phyloP scores from a whole-genome alignment of 31 red algal genomes.

The Asparagopsis taxiformis region DNA sequence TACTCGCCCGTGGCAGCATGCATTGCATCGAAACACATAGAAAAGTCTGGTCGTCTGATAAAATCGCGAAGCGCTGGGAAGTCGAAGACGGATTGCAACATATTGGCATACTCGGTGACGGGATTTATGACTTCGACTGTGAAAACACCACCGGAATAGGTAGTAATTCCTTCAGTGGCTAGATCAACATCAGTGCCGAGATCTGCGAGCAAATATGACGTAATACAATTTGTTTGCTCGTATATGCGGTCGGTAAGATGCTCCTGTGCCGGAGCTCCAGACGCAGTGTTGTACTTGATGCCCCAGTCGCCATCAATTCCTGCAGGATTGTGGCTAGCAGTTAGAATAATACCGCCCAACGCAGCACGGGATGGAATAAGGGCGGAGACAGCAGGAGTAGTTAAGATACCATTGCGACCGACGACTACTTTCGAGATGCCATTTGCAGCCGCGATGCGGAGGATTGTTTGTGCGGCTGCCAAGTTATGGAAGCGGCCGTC shows the following conservation, averaged over 20 bases:
- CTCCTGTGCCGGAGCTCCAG: constrained; percentile 76
- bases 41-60: constrained; percentile 40
- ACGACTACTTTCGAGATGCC: constrained; percentile 46
- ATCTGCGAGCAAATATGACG: constrained; percentile 63
- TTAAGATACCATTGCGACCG: constrained; percentile 67
- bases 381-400: constrained; percentile 80
- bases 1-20: constrained; percentile 67
- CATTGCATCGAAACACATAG: constrained; percentile 76
- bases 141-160: constrained; percentile 54
- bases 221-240: constrained; percentile 51
- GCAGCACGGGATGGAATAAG: constrained; percentile 37
- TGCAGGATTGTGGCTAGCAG: constrained; percentile 89
- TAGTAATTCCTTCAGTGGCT: constrained; percentile 34
- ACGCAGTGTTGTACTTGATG: constrained; percentile 76
- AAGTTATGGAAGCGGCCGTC: constrained; percentile 83
- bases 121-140: constrained; percentile 60
- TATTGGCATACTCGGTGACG: constrained; percentile 41
- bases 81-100: constrained; percentile 44
- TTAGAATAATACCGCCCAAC: constrained; percentile 81
- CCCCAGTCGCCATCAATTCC: constrained; percentile 71
- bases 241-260: constrained; percentile 62
- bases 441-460: constrained; percentile 64
- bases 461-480: constrained; percentile 64
- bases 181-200: constrained; percentile 55
- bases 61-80: constrained; percentile 34